phyloP scores from a whole-genome alignment of 257 asterid species.

The Primulina tabacum region DNA sequence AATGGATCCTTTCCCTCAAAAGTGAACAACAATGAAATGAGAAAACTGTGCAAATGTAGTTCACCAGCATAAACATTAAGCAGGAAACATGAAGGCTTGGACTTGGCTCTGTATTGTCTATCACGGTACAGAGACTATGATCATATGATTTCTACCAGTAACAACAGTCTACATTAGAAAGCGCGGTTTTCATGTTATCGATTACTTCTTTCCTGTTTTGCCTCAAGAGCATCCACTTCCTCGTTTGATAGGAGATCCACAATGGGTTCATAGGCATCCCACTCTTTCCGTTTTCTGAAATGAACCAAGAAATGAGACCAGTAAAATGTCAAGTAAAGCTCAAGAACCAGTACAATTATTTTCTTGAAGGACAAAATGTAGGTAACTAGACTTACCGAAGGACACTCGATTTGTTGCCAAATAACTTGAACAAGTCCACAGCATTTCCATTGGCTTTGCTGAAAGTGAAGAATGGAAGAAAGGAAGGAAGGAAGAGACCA shows the following conservation, averaged over 20 bases:
- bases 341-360: not conserved
- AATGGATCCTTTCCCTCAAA: too few relatives aligned
- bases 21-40: too few relatives aligned
- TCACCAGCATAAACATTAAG: too few relatives aligned
- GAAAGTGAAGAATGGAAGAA: constrained; percentile 28
- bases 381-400: constrained; percentile 45
- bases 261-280: constrained; percentile 78
- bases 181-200: constrained; percentile 27
- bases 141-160: too few relatives aligned
- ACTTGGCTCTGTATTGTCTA: too few relatives aligned
- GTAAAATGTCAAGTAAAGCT: not conserved
- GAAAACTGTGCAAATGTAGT: too few relatives aligned
- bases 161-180: too few relatives aligned
- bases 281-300: constrained; percentile 78
- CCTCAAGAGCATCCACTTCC: constrained; percentile 86
- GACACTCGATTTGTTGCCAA: constrained; percentile 72
- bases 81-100: too few relatives aligned
- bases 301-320: not conserved
- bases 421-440: constrained; percentile 80
- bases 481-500: constrained; percentile 7
- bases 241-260: constrained; percentile 77
- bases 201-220: constrained; percentile 64
- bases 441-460: constrained; percentile 74
- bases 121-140: too few relatives aligned
- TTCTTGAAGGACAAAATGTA: not conserved